Conservation (phyloP, 1,139 yeast genomes). For the Nakaseomyces sp. region DNA sequence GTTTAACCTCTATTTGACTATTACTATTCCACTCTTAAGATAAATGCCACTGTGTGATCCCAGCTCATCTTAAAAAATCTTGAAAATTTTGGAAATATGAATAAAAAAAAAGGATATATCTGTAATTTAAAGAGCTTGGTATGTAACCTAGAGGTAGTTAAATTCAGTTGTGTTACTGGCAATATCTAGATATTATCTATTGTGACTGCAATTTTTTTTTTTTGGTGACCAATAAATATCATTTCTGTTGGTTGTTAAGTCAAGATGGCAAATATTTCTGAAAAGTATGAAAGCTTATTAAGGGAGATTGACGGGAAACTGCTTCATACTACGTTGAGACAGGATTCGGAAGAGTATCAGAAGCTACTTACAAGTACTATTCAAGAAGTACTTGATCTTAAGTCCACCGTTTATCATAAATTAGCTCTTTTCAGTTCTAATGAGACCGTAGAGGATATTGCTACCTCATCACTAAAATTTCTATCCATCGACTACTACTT, state of each 20-base stretch:
- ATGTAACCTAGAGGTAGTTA: too few species aligned
- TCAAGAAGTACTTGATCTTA: constrained; percentile 29
- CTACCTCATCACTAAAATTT: constrained; percentile 48
- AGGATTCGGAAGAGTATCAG: constrained; percentile 33
- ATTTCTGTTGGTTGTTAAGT: background rate
- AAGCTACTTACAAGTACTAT: constrained; percentile 20
- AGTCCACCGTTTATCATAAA: constrained; percentile 26
- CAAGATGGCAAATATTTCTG: background rate
- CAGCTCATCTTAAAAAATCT: background rate
- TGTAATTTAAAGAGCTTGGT: too few species aligned
- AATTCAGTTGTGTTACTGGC: too few species aligned
- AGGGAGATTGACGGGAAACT: constrained; percentile 6
- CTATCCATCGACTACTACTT: constrained; percentile 45
- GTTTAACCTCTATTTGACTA: too few species aligned
- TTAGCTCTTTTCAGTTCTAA: constrained; percentile 51
- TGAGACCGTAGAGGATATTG: constrained; percentile 50
- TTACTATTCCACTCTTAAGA: too few species aligned
- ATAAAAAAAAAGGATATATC: too few species aligned
- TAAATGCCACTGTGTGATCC: too few species aligned
- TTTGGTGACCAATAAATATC: too few species aligned
- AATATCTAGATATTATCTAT: too few species aligned
- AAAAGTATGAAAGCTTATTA: background rate
- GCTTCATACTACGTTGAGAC: constrained; percentile 22
- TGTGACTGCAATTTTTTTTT: too few species aligned
- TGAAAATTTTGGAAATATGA: background rate